phyloP scores from a whole-genome alignment of 805 yeast genomes.

The Myxozyma nipponensis region DNA sequence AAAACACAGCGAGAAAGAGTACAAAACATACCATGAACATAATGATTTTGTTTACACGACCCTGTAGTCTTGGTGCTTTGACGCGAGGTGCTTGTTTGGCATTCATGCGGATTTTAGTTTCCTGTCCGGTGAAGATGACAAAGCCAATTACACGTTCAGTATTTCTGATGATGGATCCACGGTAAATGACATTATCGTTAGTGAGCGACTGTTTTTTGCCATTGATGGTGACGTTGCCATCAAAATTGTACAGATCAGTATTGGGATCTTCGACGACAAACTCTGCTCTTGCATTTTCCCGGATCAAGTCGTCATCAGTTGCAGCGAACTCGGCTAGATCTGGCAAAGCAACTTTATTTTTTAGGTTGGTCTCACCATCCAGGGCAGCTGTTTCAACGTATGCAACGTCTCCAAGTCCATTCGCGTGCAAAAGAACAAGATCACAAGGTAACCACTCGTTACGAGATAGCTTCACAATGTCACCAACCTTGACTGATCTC shows the following conservation, averaged over 20 bases:
- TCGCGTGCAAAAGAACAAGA: conserved; percentile 63
- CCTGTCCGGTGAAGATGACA: conserved; percentile 92
- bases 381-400: conserved; percentile 94
- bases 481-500: conserved; percentile 86
- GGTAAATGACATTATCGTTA: conserved; percentile 76
- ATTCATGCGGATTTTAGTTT: conserved; percentile 92
- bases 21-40: conserved; percentile 85
- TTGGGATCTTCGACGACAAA: conserved; percentile 88
- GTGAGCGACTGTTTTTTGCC: conserved; percentile 57
- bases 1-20: conserved; percentile 65
- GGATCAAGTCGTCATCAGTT: conserved; percentile 48
- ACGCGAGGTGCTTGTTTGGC: conserved; percentile 84
- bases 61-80: conserved; percentile 89
- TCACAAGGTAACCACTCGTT: conserved; percentile 97
- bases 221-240: conserved; percentile 52
- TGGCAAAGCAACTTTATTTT: conserved; percentile 63
- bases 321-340: conserved; percentile 54
- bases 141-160: conserved; percentile 71
- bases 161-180: conserved; percentile 88
- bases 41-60: conserved; percentile 76
- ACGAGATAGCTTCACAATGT: conserved; percentile 63
- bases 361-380: conserved; percentile 94
- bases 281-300: conserved; percentile 44
- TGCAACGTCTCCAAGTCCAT: conserved; percentile 55
- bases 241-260: conserved; percentile 83